Percentiles rank a stretch among this genome's conserved stretches.
Evolutionary conservation across 2,329 filamentous ascomycete genomes (phyloP).

Genomic region (Mycosphaerella arachidis): DNA sequence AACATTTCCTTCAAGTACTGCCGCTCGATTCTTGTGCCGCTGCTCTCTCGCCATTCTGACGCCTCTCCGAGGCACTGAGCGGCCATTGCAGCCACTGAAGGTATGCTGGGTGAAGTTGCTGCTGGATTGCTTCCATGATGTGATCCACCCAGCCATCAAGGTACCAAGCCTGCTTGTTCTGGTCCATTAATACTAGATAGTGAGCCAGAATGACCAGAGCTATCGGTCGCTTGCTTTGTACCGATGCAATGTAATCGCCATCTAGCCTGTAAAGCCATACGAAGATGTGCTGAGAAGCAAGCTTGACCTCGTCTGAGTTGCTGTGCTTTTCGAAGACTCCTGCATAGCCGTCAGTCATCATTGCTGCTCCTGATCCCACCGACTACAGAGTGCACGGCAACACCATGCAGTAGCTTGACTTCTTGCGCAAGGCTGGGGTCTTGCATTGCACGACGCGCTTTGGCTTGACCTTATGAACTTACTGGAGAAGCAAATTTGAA

Average conservation of each 20-base stretch:
- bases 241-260: slow-evolving; percentile 11
- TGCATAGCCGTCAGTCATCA: background rate
- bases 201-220: slow-evolving; percentile 18
- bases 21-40: too few species aligned
- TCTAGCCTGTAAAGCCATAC: slow-evolving; percentile 15
- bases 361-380: too few species aligned
- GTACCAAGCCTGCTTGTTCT: slow-evolving; percentile 15
- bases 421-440: too few species aligned
- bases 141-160: slow-evolving; percentile 16
- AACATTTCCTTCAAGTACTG: too few species aligned
- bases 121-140: slow-evolving; percentile 12
- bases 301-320: background rate
- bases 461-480: background rate
- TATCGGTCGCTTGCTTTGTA: slow-evolving; percentile 14
- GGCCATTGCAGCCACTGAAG: slow-evolving; percentile 16
- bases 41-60: background rate
- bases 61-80: background rate
- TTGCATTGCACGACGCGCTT: too few species aligned
- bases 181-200: slow-evolving; percentile 10
- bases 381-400: too few species aligned
- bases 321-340: slow-evolving; percentile 5
- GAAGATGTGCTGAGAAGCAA: slow-evolving; percentile 10
- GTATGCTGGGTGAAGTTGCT: slow-evolving; percentile 14
- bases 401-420: too few species aligned
- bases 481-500: slow-evolving; percentile 6